Conservation (phyloP, 495 filamentous ascomycete genomes). For the Penicillium bialowiezense region DNA sequence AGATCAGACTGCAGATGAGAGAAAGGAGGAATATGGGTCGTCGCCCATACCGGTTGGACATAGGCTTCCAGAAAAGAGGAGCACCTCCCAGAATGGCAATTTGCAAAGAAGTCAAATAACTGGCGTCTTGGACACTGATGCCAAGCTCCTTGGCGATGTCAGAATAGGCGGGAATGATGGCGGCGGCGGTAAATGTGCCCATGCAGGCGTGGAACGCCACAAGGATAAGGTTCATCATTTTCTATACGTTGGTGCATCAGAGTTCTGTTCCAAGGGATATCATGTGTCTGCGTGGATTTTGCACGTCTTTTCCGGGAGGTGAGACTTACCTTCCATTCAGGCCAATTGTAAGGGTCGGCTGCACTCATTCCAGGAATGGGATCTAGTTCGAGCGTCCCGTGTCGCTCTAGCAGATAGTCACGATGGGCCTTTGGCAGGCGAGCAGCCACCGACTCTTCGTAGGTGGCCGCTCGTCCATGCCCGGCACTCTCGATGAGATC, state of each 20-base stretch:
- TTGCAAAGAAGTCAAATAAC: slow-evolving; percentile 50
- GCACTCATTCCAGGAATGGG: slow-evolving; percentile 48
- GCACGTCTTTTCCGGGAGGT: no score
- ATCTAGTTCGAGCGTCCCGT: slow-evolving; percentile 54
- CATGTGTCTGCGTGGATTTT: no score
- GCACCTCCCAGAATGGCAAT: slow-evolving; percentile 49
- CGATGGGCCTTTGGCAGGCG: slow-evolving; percentile 39
- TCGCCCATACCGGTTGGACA: slow-evolving; percentile 56
- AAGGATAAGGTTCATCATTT: slow-evolving; percentile 50
- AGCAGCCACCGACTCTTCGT: slow-evolving; percentile 30
- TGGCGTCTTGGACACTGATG: slow-evolving; percentile 37
- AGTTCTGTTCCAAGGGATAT: no score
- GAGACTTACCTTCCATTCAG: slow-evolving; percentile 49
- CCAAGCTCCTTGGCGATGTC: slow-evolving; percentile 41
- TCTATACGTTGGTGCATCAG: slow-evolving; percentile 34
- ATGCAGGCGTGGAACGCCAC: slow-evolving; percentile 56
- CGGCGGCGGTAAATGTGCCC: slow-evolving; percentile 54
- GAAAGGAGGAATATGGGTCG: slow-evolving; percentile 52
- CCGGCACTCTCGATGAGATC: slow-evolving; percentile 35
- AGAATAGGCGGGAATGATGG: slow-evolving; percentile 51
- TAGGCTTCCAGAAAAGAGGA: slow-evolving; percentile 53
- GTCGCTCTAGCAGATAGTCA: slow-evolving; percentile 50
- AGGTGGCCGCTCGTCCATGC: slow-evolving; percentile 22
- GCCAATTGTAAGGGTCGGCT: slow-evolving; percentile 58
- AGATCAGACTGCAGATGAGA: slow-evolving; percentile 39